Evolutionary conservation across 1,284 basidiomycete species (phyloP), one percentile per base, ranked within the genome.

Genomic region (Sporisorium scitamineum): DNA sequence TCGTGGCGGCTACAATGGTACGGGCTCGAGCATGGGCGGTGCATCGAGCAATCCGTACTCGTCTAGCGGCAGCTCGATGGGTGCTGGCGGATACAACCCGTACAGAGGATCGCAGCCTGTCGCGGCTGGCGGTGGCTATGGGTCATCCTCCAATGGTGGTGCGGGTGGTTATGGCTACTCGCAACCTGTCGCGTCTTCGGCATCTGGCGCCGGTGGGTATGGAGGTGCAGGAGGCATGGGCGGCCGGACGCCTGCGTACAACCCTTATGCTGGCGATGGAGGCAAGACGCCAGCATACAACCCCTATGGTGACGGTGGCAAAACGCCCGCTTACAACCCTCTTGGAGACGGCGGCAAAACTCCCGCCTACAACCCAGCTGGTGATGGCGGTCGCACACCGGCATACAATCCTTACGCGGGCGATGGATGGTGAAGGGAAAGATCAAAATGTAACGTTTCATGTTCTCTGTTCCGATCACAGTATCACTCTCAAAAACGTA

Each of bases 231-330:
- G 61, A 9, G 55, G 56, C 44, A 39, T 64, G 11, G 64, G 64
- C 20, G 61, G 45, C 18, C 34, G 60, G 8, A 67, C 72, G 22
- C 61, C 65, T 8, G 61, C 63, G 7, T 65, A 71, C 61, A 64
- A 80, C 44, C 79, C 76, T 16, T 76, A 80, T 39, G 67, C 70
- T 42, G 68, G 68, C 14, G 68, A 71, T 41, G 80, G 80, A 27
- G 73, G 68, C 48, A 75, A 73, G 63, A 81, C 81, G 13, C 82
- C 82, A 5, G 79, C 80, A 0, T 81, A 80, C 66, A 75, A 75
- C 45, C 78, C 73, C 1, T 59, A 55, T 26, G 70, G 60, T 14
- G 76, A 73, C 58, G 77, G 76, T 32, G 72, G 78, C 22, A 68
- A 73, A 60, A 76, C 74, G 44, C 76, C 73, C 20, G 76, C 63